Evolutionary conservation across 148 eudicot genomes (phyloP), one percentile per base, ranked within the genome.

Genomic region (Nepenthes gracilis): DNA sequence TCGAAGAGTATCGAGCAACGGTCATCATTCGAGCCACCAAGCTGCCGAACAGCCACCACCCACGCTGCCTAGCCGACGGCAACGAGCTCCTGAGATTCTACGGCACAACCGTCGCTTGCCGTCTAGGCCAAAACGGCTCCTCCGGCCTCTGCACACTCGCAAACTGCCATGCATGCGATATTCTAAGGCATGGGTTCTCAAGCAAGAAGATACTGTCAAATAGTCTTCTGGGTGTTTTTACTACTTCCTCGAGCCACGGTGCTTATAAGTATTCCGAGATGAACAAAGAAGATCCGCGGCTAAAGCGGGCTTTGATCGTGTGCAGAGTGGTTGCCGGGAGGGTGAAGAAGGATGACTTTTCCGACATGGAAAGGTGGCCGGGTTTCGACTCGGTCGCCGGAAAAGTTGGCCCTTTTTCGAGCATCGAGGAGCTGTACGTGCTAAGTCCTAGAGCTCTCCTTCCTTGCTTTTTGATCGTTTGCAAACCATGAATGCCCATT

Each of bases 281-380:
- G 4, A 33, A 35, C 2, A 77, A 61, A 0, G 64, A 58, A 11
- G 57, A 64, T 13, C 36, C 15, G 8, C 43, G 13, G 33, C 2
- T 55, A 14, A 75, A 68, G 43, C 85, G 73, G 73, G 88, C 83
- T 37, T 68, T 88, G 67, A 80, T 88, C 43, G 68, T 88, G 1
- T 88, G 91, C 58, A 78, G 96, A 62, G 92, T 83, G 54, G 79
- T 88, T 35, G 96, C 92, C 0, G 96, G 92, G 37, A 77, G 91
- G 37, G 96, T 88, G 14, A 86, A 88, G 62, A 77, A 75, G 66
- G 83, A 81, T 45, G 74, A 77, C 65, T 34, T 67, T 5, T 70
- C 76, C 48, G 81, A 78, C 48, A 59, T 79, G n/a, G 67, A 60
- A 38, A 62, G 69, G 5, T 59, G 69, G 58, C 69, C 84, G 6